Evolutionary conservation across 1,284 basidiomycete species (phyloP).

Genomic region (Ceraceosorus bombacis): DNA sequence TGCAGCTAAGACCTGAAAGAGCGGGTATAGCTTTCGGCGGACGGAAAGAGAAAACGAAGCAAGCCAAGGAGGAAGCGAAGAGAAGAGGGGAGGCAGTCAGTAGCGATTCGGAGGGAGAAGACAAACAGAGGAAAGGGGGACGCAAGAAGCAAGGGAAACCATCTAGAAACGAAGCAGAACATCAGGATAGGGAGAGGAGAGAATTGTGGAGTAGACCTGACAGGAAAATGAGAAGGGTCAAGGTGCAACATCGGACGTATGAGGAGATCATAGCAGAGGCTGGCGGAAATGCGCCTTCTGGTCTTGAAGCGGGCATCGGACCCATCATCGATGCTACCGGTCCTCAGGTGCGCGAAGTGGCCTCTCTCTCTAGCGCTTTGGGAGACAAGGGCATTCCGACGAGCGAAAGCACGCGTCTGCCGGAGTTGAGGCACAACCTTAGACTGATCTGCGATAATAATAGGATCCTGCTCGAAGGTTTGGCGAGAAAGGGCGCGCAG

Average conservation of each 20-base stretch:
- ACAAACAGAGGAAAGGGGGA: slow-evolving; percentile 6
- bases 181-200: background rate
- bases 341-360: slow-evolving; percentile 23
- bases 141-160: background rate
- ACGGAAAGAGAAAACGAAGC: slow-evolving; percentile 42
- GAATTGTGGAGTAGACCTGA: slow-evolving; percentile 29
- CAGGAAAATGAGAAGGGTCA: slow-evolving; percentile 31
- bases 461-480: slow-evolving; percentile 71
- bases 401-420: slow-evolving; percentile 73
- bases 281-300: slow-evolving; percentile 12
- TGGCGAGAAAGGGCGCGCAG: slow-evolving; percentile 78
- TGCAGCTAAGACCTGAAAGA: slow-evolving; percentile 40
- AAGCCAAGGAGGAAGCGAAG: slow-evolving; percentile 31
- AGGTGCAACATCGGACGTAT: slow-evolving; percentile 43
- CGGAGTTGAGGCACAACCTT: slow-evolving; percentile 91
- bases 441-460: slow-evolving; percentile 74
- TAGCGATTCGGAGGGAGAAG: slow-evolving; percentile 23
- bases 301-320: slow-evolving; percentile 14
- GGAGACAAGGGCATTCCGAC: slow-evolving; percentile 54
- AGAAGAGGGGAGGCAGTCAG: slow-evolving; percentile 24
- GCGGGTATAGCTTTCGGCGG: slow-evolving; percentile 46
- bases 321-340: slow-evolving; percentile 41
- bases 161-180: background rate
- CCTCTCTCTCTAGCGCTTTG: slow-evolving; percentile 31
- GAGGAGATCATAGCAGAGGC: slow-evolving; percentile 42